phyloP scores from a whole-genome alignment of 1,284 basidiomycete genomes.

The Phylloporus sp. region DNA sequence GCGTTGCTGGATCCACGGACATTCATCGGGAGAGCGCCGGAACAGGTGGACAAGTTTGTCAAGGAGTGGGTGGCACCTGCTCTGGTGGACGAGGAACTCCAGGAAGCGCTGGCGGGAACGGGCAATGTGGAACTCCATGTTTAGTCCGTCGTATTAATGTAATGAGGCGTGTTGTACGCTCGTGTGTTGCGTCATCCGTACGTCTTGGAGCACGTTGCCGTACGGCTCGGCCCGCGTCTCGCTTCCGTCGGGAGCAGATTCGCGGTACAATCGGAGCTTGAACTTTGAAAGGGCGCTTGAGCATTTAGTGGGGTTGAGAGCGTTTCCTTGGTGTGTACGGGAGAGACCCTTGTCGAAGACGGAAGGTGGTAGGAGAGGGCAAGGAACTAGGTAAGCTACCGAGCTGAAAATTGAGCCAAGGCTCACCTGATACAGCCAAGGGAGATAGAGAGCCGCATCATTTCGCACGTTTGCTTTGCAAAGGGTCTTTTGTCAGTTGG shows the following conservation, averaged over 20 bases:
- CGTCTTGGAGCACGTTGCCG: constrained; percentile 4
- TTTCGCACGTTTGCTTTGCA: constrained; percentile 36
- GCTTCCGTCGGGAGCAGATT: constrained; percentile 18
- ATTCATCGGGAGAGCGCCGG: constrained; percentile 90
- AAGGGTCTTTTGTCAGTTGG: constrained; percentile 26
- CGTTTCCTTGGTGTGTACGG: background rate
- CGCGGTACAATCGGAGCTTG: constrained; percentile 19
- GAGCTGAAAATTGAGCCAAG: background rate
- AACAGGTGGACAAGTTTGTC: constrained; percentile 92
- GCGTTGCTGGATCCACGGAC: constrained; percentile 77
- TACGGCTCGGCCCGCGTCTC: constrained; percentile 24
- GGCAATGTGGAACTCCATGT: constrained; percentile 57
- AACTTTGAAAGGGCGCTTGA: constrained; percentile 31
- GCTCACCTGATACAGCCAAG: constrained; percentile 13
- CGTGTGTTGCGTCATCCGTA: background rate
- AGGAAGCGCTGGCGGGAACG: constrained; percentile 56
- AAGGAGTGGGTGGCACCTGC: constrained; percentile 91
- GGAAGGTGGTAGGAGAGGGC: constrained; percentile 3
- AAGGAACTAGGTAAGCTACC: constrained; percentile 15
- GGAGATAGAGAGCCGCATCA: constrained; percentile 25
- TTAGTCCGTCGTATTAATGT: constrained; percentile 21
- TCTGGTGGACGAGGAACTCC: constrained; percentile 67
- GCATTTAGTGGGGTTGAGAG: background rate
- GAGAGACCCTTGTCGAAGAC: background rate
- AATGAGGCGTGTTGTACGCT: background rate